phyloP scores from a whole-genome alignment of 2,329 filamentous ascomycete species.

The Diaporthe citrichinensis region DNA sequence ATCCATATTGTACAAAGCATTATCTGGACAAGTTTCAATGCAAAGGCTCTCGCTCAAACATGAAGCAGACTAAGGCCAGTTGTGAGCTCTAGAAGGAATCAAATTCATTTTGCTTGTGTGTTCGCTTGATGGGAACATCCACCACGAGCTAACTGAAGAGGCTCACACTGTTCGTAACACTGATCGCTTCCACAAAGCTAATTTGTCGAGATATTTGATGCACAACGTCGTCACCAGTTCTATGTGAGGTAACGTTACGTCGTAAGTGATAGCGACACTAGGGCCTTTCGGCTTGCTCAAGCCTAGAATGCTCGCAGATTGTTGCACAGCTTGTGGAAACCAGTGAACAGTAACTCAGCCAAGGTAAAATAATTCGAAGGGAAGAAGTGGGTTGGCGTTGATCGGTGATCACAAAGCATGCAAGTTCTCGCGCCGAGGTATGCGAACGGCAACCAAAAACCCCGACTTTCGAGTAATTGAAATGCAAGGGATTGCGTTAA shows the following conservation, averaged over 20 bases:
- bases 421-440: background rate
- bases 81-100: no score
- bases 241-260: constrained; percentile 16
- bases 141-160: background rate
- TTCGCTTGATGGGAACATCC: background rate
- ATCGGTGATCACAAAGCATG: background rate
- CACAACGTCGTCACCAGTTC: background rate
- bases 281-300: background rate
- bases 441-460: background rate
- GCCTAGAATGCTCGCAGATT: background rate
- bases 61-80: no score
- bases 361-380: background rate
- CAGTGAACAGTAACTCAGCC: background rate
- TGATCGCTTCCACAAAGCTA: background rate
- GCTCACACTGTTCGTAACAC: constrained; percentile 52
- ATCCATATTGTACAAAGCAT: no score
- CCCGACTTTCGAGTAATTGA: background rate
- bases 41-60: background rate
- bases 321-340: background rate
- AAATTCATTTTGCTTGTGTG: background rate
- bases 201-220: background rate
- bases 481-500: background rate
- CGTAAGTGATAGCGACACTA: background rate
- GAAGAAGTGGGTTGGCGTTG: background rate
- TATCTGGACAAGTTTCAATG: no score